Percentiles rank a stretch among this genome's conserved stretches.
phyloP scores from a whole-genome alignment of 1,284 basidiomycete species.

The Athelia psychrophila region DNA sequence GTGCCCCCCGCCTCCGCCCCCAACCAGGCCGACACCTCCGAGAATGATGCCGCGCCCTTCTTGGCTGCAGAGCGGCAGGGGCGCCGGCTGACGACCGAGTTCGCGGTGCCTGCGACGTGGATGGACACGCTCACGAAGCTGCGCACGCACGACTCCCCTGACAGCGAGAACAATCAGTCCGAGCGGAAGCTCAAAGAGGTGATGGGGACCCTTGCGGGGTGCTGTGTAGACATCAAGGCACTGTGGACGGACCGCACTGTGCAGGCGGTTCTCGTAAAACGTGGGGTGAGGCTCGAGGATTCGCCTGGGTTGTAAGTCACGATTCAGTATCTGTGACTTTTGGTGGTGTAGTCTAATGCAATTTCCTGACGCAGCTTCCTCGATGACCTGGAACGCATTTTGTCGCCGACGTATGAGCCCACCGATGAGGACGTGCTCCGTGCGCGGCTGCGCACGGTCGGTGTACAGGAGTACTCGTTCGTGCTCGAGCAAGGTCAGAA shows the following conservation, averaged over 20 bases:
- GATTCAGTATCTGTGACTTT: not conserved
- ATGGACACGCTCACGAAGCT: not conserved
- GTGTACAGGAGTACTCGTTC: constrained; percentile 25
- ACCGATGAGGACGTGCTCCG: constrained; percentile 64
- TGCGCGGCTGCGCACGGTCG: constrained; percentile 57
- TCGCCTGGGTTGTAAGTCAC: constrained; percentile 54
- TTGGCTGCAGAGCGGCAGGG: not conserved
- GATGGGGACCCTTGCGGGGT: constrained; percentile 39
- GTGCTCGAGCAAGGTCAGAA: constrained; percentile 17
- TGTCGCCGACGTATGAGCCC: constrained; percentile 46
- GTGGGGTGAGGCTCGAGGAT: constrained; percentile 48
- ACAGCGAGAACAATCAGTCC: not conserved
- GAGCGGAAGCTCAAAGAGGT: constrained; percentile 24
- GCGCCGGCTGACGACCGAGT: not conserved
- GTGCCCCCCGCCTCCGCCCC: constrained; percentile 8
- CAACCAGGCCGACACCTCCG: constrained; percentile 19
- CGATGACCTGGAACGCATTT: constrained; percentile 57
- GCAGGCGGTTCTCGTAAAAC: constrained; percentile 34
- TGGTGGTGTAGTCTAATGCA: not conserved
- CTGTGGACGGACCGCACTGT: constrained; percentile 50
- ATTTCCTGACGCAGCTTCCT: constrained; percentile 42
- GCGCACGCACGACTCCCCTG: not conserved
- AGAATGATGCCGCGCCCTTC: constrained; percentile 2
- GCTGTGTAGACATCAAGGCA: constrained; percentile 43
- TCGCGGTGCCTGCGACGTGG: not conserved